These are phyloP conservation scores for Fusarium compactum DNA, from an alignment of 2,329 filamentous ascomycete genomes.

Conservation along the genomic window DNA sequence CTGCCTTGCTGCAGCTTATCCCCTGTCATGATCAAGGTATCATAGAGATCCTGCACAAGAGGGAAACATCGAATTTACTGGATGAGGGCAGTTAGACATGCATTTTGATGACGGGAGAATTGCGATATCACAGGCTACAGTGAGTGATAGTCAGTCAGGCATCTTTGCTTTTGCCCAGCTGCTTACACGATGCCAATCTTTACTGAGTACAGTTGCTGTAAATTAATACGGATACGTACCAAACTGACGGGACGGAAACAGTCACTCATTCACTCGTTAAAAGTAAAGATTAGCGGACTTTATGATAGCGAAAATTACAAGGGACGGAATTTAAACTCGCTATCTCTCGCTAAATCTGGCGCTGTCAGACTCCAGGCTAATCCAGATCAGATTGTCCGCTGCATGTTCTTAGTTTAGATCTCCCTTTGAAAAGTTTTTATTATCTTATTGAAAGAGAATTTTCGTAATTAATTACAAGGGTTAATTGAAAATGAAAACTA, in stretches of 20 bases:
- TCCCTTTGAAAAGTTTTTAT: neutral
- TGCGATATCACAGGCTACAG: neutral
- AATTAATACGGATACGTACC: slow-evolving; percentile 1
- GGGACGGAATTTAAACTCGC: slow-evolving; percentile 6
- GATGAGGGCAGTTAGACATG: slow-evolving; percentile 7
- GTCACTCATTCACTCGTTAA: neutral
- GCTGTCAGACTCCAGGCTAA: slow-evolving; percentile 2
- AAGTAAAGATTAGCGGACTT: slow-evolving; percentile 1
- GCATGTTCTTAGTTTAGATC: neutral
- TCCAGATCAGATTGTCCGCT: slow-evolving; percentile 10
- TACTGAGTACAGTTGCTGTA: neutral
- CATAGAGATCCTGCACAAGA: slow-evolving; percentile 32
- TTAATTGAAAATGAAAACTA: slow-evolving; percentile 8
- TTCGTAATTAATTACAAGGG: slow-evolving; percentile 13
- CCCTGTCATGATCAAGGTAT: slow-evolving; percentile 21
- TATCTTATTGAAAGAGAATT: slow-evolving; percentile 18
- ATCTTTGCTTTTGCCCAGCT: slow-evolving; percentile 1
- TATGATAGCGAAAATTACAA: neutral
- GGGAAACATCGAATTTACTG: slow-evolving; percentile 9
- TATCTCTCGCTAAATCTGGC: slow-evolving; percentile 13
- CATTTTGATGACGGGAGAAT: slow-evolving; percentile 28
- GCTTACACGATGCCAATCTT: slow-evolving; percentile 1
- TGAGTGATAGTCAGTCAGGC: slow-evolving; percentile 3
- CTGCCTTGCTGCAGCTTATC: slow-evolving; percentile 8
- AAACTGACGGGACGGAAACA: slow-evolving; percentile 4